Evolutionary conservation across 2,329 filamentous ascomycete species (phyloP), one percentile per base, ranked within the genome.

Genomic region (Chaetomium sp.): DNA sequence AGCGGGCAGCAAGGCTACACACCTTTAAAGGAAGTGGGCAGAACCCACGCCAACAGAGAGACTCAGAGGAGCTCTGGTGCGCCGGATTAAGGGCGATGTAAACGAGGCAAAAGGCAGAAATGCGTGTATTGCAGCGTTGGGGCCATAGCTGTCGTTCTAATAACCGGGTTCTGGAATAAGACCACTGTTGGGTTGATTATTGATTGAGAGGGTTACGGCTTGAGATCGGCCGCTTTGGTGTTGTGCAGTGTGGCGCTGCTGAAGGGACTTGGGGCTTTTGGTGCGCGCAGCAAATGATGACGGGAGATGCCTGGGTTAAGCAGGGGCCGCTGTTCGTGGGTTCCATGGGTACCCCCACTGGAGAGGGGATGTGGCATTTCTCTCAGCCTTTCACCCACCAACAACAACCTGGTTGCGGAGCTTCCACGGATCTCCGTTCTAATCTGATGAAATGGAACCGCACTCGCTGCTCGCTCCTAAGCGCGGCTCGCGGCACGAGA

Each of bases 401-500:
- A n/a, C n/a, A n/a, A n/a, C n/a, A n/a, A n/a, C n/a, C 27, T 29
- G 27, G 3, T 6, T 29, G 3, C 27, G 27, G 27, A 3, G 27
- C 27, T 29, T 29, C 6, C 27, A 29, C 27, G 27, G 27, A 6
- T 29, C 27, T 29, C 27, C 27, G n/a, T n/a, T n/a, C n/a, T n/a
- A n/a, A n/a, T n/a, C n/a, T n/a, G n/a, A n/a, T n/a, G n/a, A n/a
- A n/a, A n/a, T n/a, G n/a, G n/a, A n/a, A n/a, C n/a, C n/a, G 13
- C 54, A 21, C 33, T 25, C 31, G 31, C 13, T 49, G 19, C 49
- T 53, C 58, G 58, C 47, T 42, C 57, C 57, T 35, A 23, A 23
- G 19, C 19, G 6, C 2, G 19, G 35, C 25, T 61, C 50, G 59
- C 59, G 59, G 59, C 35, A 61, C 58, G 59, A 61, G 38, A 23